Evolutionary conservation across 1,284 basidiomycete genomes (phyloP).

Genomic region (Irpex sp.): DNA sequence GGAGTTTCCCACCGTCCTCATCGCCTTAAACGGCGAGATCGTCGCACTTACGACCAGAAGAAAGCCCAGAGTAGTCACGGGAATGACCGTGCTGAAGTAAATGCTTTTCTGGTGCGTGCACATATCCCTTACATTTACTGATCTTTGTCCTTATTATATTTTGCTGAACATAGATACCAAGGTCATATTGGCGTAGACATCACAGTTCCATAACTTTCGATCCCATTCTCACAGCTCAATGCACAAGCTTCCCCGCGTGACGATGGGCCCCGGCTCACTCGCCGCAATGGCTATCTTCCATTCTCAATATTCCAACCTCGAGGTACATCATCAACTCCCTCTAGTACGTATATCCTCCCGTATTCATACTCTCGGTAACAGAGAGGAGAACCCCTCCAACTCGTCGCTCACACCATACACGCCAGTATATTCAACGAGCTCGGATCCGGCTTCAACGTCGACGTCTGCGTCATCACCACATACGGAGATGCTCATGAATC

Average conservation of each 20-base stretch:
- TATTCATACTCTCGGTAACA: constrained; percentile 27
- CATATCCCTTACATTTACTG: constrained; percentile 13
- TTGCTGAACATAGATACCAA: constrained; percentile 63
- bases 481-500: constrained; percentile 89
- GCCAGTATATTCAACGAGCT: constrained; percentile 99
- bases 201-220: constrained; percentile 91
- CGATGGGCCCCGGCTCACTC: constrained; percentile 95
- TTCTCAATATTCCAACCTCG: constrained; percentile 83
- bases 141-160: not conserved
- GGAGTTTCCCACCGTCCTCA: constrained; percentile 90
- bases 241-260: constrained; percentile 98
- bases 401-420: constrained; percentile 87
- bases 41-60: constrained; percentile 83
- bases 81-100: constrained; percentile 77
- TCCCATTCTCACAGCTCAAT: constrained; percentile 98
- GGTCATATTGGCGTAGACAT: constrained; percentile 92
- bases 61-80: constrained; percentile 86
- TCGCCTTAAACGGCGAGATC: constrained; percentile 91
- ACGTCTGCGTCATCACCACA: constrained; percentile 94
- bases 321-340: constrained; percentile 18
- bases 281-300: constrained; percentile 97
- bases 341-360: too few relatives aligned
- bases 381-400: constrained; percentile 78
- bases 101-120: constrained; percentile 67
- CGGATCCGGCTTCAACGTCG: constrained; percentile 95